Base-by-base conservation (phyloP, 805 yeast genomes). In the Metschnikowia hibisci region DNA sequence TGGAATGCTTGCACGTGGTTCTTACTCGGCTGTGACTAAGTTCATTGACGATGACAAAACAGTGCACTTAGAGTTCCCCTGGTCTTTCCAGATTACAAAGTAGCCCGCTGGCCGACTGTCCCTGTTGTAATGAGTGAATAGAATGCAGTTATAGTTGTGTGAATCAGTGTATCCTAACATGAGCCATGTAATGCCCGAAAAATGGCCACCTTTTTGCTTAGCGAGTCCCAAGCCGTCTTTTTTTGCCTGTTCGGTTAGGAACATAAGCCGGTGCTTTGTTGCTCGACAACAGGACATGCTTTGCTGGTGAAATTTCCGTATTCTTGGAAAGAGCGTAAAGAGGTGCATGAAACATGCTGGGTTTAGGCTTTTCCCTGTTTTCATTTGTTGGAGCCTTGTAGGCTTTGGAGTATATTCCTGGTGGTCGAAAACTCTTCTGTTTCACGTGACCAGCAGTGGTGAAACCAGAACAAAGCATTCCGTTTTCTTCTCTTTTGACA, bases 1-100 rank as follows among this genome's bases (percentile, higher is more conserved):
- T 35, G 97, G 97, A 1, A 63, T 90, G 62, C 64, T 90, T 50
- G 96, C 93, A 3, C 79, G 97, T 64, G 96, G 96, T 31, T 74
- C 78, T 38, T 90, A 87, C 67, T 77, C 82, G 34, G 95, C 95
- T 6, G 73, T 77, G 28, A 82, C 95, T 12, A 86, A 84, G 63
- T 88, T 89, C 57, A 73, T 86, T 34, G 96, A 90, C 57, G 96
- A 89, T 63, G 96, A 90, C 62, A 81, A 83, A 54, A 75, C 71
- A 16, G 76, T 74, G 40, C 95, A 88, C 62, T 72, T 87, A 61
- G 72, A 78, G 28, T 71, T 87, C 53, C 85, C 91, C 36, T 90
- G 96, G 96, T 78, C 83, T 48, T 87, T 89, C 55, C 83, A 84
- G 54, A 87, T 89, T 46, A 80, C 83, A 35, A 89, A 87, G 50